These are phyloP conservation scores for Yamadazyma laniorum DNA, from an alignment of 805 yeast species.

Conservation along the genomic window DNA sequence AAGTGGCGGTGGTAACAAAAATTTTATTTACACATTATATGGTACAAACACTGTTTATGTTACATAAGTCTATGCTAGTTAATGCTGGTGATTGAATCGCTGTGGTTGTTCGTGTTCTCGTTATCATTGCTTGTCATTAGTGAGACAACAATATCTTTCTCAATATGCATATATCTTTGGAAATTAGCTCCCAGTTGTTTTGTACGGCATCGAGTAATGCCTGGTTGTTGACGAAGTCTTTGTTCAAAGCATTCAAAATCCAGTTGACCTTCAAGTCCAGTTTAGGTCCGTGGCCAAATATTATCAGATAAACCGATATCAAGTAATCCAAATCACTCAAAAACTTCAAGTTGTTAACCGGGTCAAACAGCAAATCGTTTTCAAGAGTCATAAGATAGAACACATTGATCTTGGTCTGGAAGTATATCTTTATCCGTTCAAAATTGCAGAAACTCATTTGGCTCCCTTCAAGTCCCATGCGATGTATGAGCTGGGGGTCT, in stretches of 20 bases:
- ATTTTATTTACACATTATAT: too few relatives aligned
- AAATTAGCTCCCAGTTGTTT: slow-evolving; percentile 17
- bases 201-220: slow-evolving; percentile 13
- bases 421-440: slow-evolving; percentile 18
- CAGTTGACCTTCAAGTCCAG: slow-evolving; percentile 19
- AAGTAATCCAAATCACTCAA: slow-evolving; percentile 19
- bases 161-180: slow-evolving; percentile 11
- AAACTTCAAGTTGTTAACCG: slow-evolving; percentile 12
- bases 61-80: too few relatives aligned
- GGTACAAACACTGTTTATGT: too few relatives aligned
- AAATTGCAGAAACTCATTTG: slow-evolving; percentile 14
- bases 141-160: slow-evolving; percentile 10
- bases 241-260: slow-evolving; percentile 20
- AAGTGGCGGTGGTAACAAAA: background rate
- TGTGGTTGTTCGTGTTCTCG: too few relatives aligned
- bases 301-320: slow-evolving; percentile 14
- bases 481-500: slow-evolving; percentile 1
- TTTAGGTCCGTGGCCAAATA: slow-evolving; percentile 16
- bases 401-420: slow-evolving; percentile 17
- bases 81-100: too few relatives aligned
- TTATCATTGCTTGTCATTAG: too few relatives aligned
- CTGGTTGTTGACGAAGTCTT: slow-evolving; percentile 3
- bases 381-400: slow-evolving; percentile 21
- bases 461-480: background rate
- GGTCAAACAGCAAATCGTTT: slow-evolving; percentile 11